These are phyloP conservation scores for Aureobasidium melanogenum DNA, from an alignment of 2,329 filamentous ascomycete genomes.

Conservation along the genomic window DNA sequence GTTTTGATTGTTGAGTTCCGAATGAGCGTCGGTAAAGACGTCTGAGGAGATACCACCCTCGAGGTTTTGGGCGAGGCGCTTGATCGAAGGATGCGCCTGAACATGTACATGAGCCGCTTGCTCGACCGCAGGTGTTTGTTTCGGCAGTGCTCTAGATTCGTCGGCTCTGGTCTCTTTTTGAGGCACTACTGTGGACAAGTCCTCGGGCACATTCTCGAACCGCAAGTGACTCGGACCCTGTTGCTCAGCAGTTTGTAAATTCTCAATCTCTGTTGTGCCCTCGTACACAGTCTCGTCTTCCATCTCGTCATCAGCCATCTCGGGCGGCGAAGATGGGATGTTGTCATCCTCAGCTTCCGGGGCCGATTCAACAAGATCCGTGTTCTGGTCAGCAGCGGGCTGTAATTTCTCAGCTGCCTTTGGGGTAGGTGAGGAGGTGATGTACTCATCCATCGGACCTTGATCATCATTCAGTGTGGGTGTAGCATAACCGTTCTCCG, in stretches of 20 bases:
- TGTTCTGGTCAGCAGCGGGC: neutral
- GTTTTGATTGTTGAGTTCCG: neutral
- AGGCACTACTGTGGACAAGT: neutral
- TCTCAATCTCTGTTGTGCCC: neutral
- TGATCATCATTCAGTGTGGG: conserved; percentile 32
- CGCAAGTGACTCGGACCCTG: neutral
- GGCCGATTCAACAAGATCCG: neutral
- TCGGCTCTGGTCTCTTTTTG: neutral
- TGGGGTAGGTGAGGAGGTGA: conserved; percentile 46
- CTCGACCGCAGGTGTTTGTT: neutral
- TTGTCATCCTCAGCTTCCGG: conserved; percentile 10
- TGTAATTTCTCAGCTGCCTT: conserved; percentile 24
- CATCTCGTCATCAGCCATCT: conserved; percentile 3
- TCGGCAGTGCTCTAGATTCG: neutral
- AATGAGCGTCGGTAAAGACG: neutral
- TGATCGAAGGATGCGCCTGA: neutral
- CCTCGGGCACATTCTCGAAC: neutral
- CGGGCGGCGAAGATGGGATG: conserved; percentile 15
- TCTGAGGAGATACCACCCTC: neutral
- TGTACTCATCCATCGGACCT: conserved; percentile 35
- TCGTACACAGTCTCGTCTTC: conserved; percentile 3
- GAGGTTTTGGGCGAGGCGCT: neutral
- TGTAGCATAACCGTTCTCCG: conserved; percentile 29
- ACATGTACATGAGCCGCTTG: neutral
- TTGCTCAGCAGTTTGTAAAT: neutral